These are phyloP conservation scores for Dipodascopsis uninucleata DNA, from an alignment of 805 yeast genomes.

Conservation along the genomic window DNA sequence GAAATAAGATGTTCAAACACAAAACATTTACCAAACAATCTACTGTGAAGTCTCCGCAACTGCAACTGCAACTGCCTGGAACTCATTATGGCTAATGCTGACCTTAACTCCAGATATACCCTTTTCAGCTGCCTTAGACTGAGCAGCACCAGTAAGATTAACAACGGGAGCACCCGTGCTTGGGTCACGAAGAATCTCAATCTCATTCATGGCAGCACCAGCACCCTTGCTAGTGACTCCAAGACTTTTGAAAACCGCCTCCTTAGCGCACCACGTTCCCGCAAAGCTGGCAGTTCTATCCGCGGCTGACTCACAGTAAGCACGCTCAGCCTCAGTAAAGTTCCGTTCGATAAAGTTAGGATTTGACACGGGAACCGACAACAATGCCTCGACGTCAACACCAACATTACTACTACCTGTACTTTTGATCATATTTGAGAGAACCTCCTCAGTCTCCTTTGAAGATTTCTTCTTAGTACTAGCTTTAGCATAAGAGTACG, in stretches of 20 bases:
- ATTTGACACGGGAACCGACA: slow-evolving; percentile 78
- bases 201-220: slow-evolving; percentile 88
- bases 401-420: slow-evolving; percentile 71
- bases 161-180: slow-evolving; percentile 80
- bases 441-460: slow-evolving; percentile 58
- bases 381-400: slow-evolving; percentile 90
- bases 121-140: slow-evolving; percentile 62
- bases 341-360: slow-evolving; percentile 89
- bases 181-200: slow-evolving; percentile 72
- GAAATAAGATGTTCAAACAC: not conserved
- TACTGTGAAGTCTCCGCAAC: slow-evolving; percentile 39
- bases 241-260: slow-evolving; percentile 95
- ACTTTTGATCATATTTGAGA: slow-evolving; percentile 51
- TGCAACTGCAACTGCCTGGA: slow-evolving; percentile 97
- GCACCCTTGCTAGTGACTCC: slow-evolving; percentile 89
- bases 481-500: slow-evolving; percentile 18
- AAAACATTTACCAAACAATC: too few relatives aligned
- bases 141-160: slow-evolving; percentile 69
- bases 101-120: slow-evolving; percentile 74
- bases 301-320: slow-evolving; percentile 71
- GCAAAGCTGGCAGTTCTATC: slow-evolving; percentile 86
- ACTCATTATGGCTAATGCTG: slow-evolving; percentile 92
- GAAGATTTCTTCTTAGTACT: slow-evolving; percentile 33
- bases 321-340: slow-evolving; percentile 77
- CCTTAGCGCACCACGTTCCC: slow-evolving; percentile 99